Conservation (phyloP, 192 early-diverging fungal species). For the Rhizoclosmatium sp. region DNA sequence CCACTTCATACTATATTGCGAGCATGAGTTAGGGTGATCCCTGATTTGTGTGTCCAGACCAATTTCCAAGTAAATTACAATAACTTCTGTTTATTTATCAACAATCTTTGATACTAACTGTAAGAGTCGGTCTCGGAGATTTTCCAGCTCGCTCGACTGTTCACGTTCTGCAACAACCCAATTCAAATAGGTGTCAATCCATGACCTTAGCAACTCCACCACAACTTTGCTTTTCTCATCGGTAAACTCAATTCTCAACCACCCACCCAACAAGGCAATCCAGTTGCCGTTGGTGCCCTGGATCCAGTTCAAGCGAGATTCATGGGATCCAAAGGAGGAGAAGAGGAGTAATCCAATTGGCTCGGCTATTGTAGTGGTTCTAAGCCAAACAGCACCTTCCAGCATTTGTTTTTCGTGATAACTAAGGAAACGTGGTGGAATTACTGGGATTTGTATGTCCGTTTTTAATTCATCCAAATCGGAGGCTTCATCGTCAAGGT, state of each 20-base stretch:
- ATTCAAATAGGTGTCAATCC: constrained; percentile 48
- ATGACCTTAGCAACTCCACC: constrained; percentile 37
- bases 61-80: too few relatives aligned
- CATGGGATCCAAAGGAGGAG: constrained; percentile 8
- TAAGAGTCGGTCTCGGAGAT: too few relatives aligned
- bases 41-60: too few relatives aligned
- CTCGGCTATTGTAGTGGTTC: constrained; percentile 47
- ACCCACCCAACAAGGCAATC: constrained; percentile 38
- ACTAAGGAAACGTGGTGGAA: constrained; percentile 50
- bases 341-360: constrained; percentile 49
- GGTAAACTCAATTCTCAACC: constrained; percentile 41
- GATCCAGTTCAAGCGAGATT: constrained; percentile 23
- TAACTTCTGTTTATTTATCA: too few relatives aligned
- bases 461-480: too few relatives aligned
- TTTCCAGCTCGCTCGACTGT: too few relatives aligned
- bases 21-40: too few relatives aligned
- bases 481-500: neutral
- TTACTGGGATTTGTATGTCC: constrained; percentile 25
- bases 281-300: constrained; percentile 4
- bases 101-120: too few relatives aligned
- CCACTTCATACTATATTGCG: too few relatives aligned
- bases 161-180: constrained; percentile 40
- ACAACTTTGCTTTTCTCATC: constrained; percentile 37
- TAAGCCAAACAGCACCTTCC: constrained; percentile 50
- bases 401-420: constrained; percentile 61